Percentiles rank a stretch among this genome's conserved stretches.
Evolutionary conservation across 148 eudicot genomes (phyloP).

Genomic region (Talinum fruticosum): DNA sequence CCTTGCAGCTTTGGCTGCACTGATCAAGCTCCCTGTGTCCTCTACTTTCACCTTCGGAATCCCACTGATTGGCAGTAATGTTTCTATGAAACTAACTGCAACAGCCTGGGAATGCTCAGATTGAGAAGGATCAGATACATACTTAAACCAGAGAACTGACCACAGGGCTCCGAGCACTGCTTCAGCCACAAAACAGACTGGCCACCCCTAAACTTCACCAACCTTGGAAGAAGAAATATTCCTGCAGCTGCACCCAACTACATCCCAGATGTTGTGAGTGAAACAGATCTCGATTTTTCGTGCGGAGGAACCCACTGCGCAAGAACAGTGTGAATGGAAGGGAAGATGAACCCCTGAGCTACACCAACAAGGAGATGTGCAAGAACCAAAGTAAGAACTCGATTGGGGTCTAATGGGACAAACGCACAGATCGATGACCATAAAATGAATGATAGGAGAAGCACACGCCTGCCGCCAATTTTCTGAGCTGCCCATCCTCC

Average conservation of each 20-base stretch:
- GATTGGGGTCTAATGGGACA: slow-evolving; percentile 78
- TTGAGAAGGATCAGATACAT: slow-evolving; percentile 68
- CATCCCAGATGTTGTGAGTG: slow-evolving; percentile 92
- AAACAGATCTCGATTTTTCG: slow-evolving; percentile 88
- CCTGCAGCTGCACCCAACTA: slow-evolving; percentile 88
- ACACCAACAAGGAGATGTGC: slow-evolving; percentile 88
- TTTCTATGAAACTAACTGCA: slow-evolving; percentile 79
- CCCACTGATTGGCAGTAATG: slow-evolving; percentile 60
- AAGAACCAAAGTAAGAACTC: slow-evolving; percentile 48
- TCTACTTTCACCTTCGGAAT: slow-evolving; percentile 47
- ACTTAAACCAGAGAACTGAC: slow-evolving; percentile 75
- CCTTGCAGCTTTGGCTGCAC: slow-evolving; percentile 40
- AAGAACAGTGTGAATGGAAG: slow-evolving; percentile 75
- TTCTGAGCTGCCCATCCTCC: slow-evolving; percentile 98
- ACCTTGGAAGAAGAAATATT: slow-evolving; percentile 73
- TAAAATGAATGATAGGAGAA: slow-evolving; percentile 73
- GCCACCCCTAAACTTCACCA: slow-evolving; percentile 68
- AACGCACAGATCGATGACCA: slow-evolving; percentile 81
- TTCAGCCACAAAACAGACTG: slow-evolving; percentile 78
- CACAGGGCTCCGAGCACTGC: slow-evolving; percentile 76
- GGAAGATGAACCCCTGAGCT: slow-evolving; percentile 90
- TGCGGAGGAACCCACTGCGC: slow-evolving; percentile 95
- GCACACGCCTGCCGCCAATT: slow-evolving; percentile 89
- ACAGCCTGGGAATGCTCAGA: slow-evolving; percentile 88
- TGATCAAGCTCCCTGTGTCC: slow-evolving; percentile 66